Evolutionary conservation across 768 basidiomycete genomes (phyloP).

Genomic region (Calocera cornea): DNA sequence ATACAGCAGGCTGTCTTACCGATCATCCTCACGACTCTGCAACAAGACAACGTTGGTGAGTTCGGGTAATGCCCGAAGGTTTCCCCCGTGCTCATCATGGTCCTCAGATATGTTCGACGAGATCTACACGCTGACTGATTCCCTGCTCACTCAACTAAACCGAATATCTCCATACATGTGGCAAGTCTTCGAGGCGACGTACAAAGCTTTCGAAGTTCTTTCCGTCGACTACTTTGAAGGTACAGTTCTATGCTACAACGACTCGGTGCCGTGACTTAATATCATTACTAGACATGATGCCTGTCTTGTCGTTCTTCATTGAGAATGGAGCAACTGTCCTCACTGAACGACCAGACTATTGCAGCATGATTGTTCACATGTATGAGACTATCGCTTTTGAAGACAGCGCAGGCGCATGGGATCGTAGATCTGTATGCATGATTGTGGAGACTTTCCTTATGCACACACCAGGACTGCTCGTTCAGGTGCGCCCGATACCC

Average conservation of each 20-base stretch:
- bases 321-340: conserved; percentile 69
- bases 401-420: conserved; percentile 65
- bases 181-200: conserved; percentile 74
- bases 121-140: conserved; percentile 75
- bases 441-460: conserved; percentile 70
- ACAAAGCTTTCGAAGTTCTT: conserved; percentile 66
- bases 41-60: conserved; percentile 63
- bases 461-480: conserved; percentile 60
- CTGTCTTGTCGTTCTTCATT: conserved; percentile 76
- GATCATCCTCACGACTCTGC: conserved; percentile 59
- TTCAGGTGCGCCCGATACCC: conserved; percentile 42
- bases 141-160: conserved; percentile 66
- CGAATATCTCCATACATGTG: conserved; percentile 70
- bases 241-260: conserved; percentile 19
- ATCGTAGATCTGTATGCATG: conserved; percentile 72
- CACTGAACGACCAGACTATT: conserved; percentile 58
- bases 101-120: conserved; percentile 68
- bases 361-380: conserved; percentile 68
- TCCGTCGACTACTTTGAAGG: conserved; percentile 81
- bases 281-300: conserved; percentile 54
- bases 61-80: conserved; percentile 5
- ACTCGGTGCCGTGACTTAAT: conserved; percentile 17
- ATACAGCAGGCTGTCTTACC: conserved; percentile 74
- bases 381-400: conserved; percentile 61
- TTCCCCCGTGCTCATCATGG: background rate